phyloP scores from a whole-genome alignment of 768 basidiomycete genomes.

The Dendrothele bispora region DNA sequence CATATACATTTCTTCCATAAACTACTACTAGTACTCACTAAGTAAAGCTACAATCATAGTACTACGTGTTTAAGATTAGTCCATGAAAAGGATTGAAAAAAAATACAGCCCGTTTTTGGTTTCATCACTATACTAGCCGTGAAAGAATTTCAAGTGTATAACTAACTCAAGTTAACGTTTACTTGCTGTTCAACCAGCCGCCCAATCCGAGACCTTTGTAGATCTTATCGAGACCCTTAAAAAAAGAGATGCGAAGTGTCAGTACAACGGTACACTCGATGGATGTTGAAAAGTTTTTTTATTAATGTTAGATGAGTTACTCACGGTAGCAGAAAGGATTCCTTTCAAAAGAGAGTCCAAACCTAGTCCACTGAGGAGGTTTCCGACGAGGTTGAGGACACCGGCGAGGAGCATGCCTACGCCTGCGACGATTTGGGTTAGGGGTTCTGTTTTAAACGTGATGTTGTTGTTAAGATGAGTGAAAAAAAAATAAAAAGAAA shows the following conservation, averaged over 20 bases:
- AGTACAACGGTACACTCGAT: no score
- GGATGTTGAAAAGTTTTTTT: neutral
- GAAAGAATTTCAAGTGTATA: no score
- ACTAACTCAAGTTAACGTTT: no score
- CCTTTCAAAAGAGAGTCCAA: slow-evolving; percentile 32
- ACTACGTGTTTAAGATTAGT: no score
- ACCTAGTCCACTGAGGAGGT: slow-evolving; percentile 31
- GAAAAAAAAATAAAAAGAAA: neutral
- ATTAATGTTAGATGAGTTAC: no score
- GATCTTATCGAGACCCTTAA: slow-evolving; percentile 33
- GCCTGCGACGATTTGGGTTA: slow-evolving; percentile 39
- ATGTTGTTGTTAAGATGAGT: neutral
- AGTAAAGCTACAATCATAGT: no score
- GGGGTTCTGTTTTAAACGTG: slow-evolving; percentile 22
- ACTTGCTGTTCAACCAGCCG: slow-evolving; percentile 29
- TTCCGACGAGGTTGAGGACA: slow-evolving; percentile 35
- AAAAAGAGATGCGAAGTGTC: neutral
- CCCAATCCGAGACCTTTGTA: slow-evolving; percentile 33
- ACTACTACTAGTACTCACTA: no score
- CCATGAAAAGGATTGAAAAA: no score
- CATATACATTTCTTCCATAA: no score
- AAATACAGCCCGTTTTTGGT: no score
- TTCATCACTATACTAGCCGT: no score
- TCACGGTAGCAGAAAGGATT: slow-evolving; percentile 29
- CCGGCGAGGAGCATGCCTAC: slow-evolving; percentile 35